Evolutionary conservation across 140 eudicot genomes (phyloP).

Genomic region (Senecio squalidus): DNA sequence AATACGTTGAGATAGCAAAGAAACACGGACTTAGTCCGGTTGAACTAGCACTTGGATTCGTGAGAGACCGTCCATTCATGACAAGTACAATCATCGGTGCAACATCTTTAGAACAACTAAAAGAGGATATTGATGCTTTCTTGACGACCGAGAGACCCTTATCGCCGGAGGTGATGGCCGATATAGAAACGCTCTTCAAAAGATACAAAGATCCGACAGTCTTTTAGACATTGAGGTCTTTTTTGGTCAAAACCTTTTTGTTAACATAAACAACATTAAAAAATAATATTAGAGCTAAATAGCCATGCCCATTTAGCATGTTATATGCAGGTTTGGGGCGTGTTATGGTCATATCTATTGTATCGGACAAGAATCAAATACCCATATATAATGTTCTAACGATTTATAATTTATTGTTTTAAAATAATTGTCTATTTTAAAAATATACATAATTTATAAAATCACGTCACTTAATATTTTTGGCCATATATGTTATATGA

Average conservation of each 20-base stretch:
- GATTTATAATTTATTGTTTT: too few relatives aligned
- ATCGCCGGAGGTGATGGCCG: slow-evolving; percentile 59
- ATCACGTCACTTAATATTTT: too few relatives aligned
- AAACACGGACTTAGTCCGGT: slow-evolving; percentile 77
- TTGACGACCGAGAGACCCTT: slow-evolving; percentile 66
- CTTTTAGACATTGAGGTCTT: slow-evolving; percentile 26
- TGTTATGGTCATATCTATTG: too few relatives aligned
- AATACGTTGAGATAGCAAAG: slow-evolving; percentile 65
- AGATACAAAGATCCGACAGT: slow-evolving; percentile 82
- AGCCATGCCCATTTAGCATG: too few relatives aligned
- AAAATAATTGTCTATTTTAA: too few relatives aligned
- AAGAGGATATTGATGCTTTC: slow-evolving; percentile 78
- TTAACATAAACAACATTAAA: too few relatives aligned
- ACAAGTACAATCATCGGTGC: slow-evolving; percentile 91
- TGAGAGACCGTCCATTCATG: slow-evolving; percentile 77
- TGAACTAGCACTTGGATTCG: slow-evolving; percentile 79
- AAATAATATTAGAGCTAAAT: too few relatives aligned
- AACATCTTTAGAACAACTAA: slow-evolving; percentile 73
- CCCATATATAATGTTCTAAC: too few relatives aligned
- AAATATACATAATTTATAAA: too few relatives aligned
- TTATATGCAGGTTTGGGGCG: background rate
- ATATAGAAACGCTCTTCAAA: slow-evolving; percentile 63
- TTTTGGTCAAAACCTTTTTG: slow-evolving; percentile 5
- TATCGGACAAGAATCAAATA: too few relatives aligned
- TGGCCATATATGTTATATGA: too few relatives aligned